Conservation (phyloP, 23 red algal species). For the Gracilariopsis chorda region DNA sequence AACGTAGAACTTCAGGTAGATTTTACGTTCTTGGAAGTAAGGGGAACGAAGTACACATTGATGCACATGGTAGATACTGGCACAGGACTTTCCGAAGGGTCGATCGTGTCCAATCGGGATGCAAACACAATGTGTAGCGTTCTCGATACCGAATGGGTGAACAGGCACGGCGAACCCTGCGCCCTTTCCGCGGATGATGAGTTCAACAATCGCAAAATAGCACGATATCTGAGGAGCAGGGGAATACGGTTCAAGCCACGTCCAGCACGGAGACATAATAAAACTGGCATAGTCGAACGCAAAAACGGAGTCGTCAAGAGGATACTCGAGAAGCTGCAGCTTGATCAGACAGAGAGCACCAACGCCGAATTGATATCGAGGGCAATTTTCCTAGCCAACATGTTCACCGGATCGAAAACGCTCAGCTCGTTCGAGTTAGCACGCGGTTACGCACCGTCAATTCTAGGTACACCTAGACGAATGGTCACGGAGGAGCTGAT, state of each 20-base stretch:
- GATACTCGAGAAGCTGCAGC: neutral
- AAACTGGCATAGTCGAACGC: slow-evolving; percentile 17
- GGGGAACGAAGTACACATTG: neutral
- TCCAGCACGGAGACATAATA: neutral
- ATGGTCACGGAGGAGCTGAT: neutral
- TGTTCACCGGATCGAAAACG: neutral
- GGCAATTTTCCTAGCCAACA: neutral
- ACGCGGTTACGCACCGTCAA: slow-evolving; percentile 3
- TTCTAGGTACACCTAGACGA: neutral
- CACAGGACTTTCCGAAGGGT: slow-evolving; percentile 2
- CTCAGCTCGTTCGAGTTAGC: slow-evolving; percentile 18
- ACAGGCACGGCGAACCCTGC: too few relatives aligned
- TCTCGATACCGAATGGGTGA: too few relatives aligned
- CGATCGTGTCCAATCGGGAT: neutral
- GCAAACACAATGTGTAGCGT: too few relatives aligned
- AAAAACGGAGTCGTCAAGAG: slow-evolving; percentile 21
- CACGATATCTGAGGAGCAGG: neutral
- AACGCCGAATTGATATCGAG: neutral
- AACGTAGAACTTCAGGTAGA: slow-evolving; percentile 25
- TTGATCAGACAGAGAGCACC: neutral
- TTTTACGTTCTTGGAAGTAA: slow-evolving; percentile 9
- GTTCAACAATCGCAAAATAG: neutral
- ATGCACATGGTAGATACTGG: slow-evolving; percentile 17
- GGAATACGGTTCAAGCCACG: neutral
- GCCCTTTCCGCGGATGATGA: too few relatives aligned